Evolutionary conservation across 768 basidiomycete species (phyloP), one percentile per base, ranked within the genome.

Genomic region (Lentinula boryana): DNA sequence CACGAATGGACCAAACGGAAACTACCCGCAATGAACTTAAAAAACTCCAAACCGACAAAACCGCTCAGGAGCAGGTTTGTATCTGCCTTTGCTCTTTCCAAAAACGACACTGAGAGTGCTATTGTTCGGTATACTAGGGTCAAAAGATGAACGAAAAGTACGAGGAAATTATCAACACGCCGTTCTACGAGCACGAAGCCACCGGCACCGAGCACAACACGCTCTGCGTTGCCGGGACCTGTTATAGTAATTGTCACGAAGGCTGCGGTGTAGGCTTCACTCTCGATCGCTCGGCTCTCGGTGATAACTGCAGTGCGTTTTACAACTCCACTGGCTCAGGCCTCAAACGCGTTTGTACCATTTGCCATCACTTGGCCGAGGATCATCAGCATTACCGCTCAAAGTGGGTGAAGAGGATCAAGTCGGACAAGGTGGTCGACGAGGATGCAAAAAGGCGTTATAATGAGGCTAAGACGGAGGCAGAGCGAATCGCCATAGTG

Each of bases 201-300:
- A 52, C 50, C 13, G 50, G 31, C 13, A 6, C 50, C 16, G 35
- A 3, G 31, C 60, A 63, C 41, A 58, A 65, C 51, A 63, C 64
- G n/a, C 54, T 65, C 15, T 65, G 64, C 35, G 33, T 40, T 12
- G 62, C 58, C 12, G 41, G 43, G 21, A 41, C 58, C 13, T 65
- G 64, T 51, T 65, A 61, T 41, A n/a, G 23, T 38, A 65, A 65
- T 44, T 65, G 64, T 40, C 64, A 65, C 36, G 38, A 27, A 16
- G 21, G 43, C 36, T 64, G 63, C 36, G 27, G 36, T 13, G 60
- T 64, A 21, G 48, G 51, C n/a, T 64, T 58, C 44, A 62, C 60
- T 21, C 23, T 59, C 21, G 63, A 64, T 55, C 56, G 55, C 8
- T 56, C 52, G 21, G 46, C 46, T 8, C 33, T 64, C 12, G 60